Percentiles rank a stretch among this genome's conserved stretches.
phyloP scores from a whole-genome alignment of 164 flowering plant species.

The Berberis vulgaris region DNA sequence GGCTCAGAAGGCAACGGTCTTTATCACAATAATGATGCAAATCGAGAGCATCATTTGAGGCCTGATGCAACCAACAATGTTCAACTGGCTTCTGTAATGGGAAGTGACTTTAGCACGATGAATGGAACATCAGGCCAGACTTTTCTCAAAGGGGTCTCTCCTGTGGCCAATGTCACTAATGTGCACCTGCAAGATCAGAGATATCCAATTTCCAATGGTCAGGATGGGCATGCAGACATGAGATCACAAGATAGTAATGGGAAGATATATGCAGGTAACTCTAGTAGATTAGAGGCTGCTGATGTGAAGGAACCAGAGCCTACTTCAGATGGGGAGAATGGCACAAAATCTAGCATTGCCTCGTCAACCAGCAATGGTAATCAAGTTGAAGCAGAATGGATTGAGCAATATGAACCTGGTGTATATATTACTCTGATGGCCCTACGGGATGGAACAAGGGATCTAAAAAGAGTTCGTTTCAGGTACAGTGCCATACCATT shows the following conservation, averaged over 20 bases:
- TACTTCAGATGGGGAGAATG: conserved; percentile 35
- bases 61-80: conserved; percentile 29
- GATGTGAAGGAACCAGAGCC: conserved; percentile 27
- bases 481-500: conserved; percentile 33
- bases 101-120: conserved; percentile 12
- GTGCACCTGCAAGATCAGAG: conserved; percentile 14
- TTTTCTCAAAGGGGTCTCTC: conserved; percentile 12
- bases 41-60: conserved; percentile 34
- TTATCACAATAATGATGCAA: conserved; percentile 18
- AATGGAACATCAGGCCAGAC: conserved; percentile 20
- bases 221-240: conserved; percentile 20
- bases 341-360: conserved; percentile 25
- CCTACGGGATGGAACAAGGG: conserved; percentile 64
- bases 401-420: conserved; percentile 84
- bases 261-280: conserved; percentile 16
- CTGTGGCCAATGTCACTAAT: conserved; percentile 17
- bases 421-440: conserved; percentile 78
- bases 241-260: conserved; percentile 32
- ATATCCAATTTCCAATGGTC: conserved; percentile 17
- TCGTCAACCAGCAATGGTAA: conserved; percentile 15
- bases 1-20: conserved; percentile 42
- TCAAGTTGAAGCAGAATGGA: conserved; percentile 77
- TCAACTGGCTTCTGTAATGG: conserved; percentile 21
- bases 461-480: conserved; percentile 86
- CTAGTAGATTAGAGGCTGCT: conserved; percentile 20